Base-by-base conservation (phyloP, 2,329 filamentous ascomycete species). In the Penicillium glabrum region DNA sequence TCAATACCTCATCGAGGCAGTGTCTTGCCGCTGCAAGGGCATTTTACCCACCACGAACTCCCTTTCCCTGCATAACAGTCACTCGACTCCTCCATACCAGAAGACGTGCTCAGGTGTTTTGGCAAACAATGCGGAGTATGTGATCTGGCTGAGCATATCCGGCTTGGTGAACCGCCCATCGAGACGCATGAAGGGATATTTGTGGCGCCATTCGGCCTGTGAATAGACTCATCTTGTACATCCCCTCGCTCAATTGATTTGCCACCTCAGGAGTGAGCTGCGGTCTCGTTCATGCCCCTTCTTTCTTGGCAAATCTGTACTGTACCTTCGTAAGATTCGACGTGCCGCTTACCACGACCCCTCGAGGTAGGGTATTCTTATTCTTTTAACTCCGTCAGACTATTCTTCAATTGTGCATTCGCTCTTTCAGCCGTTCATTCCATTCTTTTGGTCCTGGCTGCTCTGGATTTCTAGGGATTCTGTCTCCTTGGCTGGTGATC, bases 271-370 rank as follows among this genome's bases (percentile, higher is more conserved):
- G 29, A 39, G 23, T 46, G 27, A 48, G 24, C 13, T 26, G 10
- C 14, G 33, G 29, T 46, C 46, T 23, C 31, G 46, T 23, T 35
- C 23, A 23, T 49, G 3, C 45, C 59, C 59, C 59, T 61, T 61
- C 54, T 54, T 61, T 61, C 59, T 61, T 61, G 59, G 59, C 59
- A 19, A 23, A 9, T 45, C 33, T 46, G 16, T 44, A 14, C n/a
- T 11, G n/a, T 44, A 26, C 11, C 5, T 45, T 24, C n/a, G 5
- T 19, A 7, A 27, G 50, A 21, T 14, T 24, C 10, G 33, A 44
- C 26, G 10, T 45, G 13, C 16, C 31, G 7, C 21, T 37, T 5
- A 49, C 23, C 27, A 39, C 37, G 46, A 37, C 16, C 24, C 39
- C 37, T 52, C n/a, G n/a, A 45, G 11, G 13, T 44, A 14, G 19